Conservation (phyloP, 768 basidiomycete species). For the Tulasnella sp. region DNA sequence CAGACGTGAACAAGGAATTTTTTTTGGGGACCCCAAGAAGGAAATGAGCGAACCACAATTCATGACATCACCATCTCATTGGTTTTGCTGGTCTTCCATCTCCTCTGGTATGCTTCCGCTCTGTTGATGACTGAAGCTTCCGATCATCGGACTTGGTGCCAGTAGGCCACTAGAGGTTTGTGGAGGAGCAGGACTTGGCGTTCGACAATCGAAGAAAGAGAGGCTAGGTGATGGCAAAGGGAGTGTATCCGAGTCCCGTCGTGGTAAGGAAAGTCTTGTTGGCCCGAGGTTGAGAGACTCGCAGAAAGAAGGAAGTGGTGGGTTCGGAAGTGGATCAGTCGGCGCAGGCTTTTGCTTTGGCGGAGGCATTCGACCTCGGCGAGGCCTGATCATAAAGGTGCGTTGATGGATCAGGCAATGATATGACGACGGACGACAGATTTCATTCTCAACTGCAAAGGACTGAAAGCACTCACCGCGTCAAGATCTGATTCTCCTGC, state of each 20-base stretch:
- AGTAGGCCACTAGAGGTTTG: neutral
- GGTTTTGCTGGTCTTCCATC: neutral
- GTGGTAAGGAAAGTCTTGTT: neutral
- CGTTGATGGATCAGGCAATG: neutral
- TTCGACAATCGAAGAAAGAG: neutral
- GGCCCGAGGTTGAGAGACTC: neutral
- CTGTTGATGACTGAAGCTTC: neutral
- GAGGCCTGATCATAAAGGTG: neutral
- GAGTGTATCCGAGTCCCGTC: conserved; percentile 6
- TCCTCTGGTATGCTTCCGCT: neutral
- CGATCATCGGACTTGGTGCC: conserved; percentile 7
- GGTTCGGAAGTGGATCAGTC: neutral
- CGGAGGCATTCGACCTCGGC: neutral
- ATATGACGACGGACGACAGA: neutral
- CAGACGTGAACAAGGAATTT: no score
- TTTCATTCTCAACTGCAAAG: neutral
- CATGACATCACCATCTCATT: neutral
- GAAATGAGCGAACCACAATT: no score
- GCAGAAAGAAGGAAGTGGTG: neutral
- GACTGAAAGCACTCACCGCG: neutral
- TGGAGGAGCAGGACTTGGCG: no score
- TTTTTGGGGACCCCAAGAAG: no score
- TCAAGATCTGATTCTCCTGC: neutral
- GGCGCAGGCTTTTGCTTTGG: conserved; percentile 8
- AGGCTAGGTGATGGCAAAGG: conserved; percentile 2